Evolutionary conservation across 192 early-diverging fungal species (phyloP), one percentile per base, ranked within the genome.

Genomic region (Chytriomyces hyalinus): DNA sequence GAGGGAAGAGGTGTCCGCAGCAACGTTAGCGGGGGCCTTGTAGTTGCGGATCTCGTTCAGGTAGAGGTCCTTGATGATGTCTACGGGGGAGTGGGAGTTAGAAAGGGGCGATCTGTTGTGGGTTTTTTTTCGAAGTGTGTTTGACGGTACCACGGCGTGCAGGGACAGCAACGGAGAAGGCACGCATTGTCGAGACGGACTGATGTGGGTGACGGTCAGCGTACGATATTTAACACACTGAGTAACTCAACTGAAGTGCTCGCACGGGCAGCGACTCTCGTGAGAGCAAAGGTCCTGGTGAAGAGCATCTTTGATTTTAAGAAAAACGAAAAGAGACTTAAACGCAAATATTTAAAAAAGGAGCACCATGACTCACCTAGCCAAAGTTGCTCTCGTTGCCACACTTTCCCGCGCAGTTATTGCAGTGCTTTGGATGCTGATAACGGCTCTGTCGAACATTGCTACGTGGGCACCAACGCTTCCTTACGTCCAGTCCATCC

Each of bases 11-110:
- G 78, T 78, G 46, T 73, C 80, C 28, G 77, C 65, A 46, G 76
- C 61, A 17, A 77, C 74, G 67, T 72, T 68, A 76, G 79, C 80
- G 20, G 84, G 76, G 8, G 84, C 79, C 53, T 75, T 81, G 86
- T 85, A 87, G 47, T 62, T 69, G 60, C 78, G 75, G 67, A 87
- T 68, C 53, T 80, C 82, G 24, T 80, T 61, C 43, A 87, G 49
- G 77, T 87, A 87, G 51, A 85, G 22, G 60, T 84, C 75, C 61
- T 80, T 22, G 62, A 87, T 73, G 65, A 84, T 20, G 78, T 87
- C 86, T 64, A 81, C 84, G 28, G 49, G 24, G 1, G 11, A 2
- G 36, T 36, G 36, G 36, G 36, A 36, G 36, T 36, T 36, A 36
- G 36, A 36, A 36, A 3, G 4, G 4, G 36, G 36, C 36, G 36